Evolutionary conservation across 1,284 basidiomycete species (phyloP), one percentile per base, ranked within the genome.

Genomic region (Spongispora temasekensis): DNA sequence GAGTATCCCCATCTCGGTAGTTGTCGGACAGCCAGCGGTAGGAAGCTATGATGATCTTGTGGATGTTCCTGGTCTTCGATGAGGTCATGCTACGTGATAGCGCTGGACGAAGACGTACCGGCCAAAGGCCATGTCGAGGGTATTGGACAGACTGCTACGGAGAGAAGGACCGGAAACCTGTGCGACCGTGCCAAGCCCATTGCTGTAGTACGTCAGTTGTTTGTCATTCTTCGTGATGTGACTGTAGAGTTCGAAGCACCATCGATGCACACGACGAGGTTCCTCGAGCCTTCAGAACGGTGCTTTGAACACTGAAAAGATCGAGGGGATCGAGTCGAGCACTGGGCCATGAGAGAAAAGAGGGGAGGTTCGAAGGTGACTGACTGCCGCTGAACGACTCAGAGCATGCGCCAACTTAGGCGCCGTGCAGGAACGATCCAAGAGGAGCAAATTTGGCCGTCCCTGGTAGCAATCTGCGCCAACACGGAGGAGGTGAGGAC

Each of bases 1-100:
- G 31, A 77, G 56, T 66, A 50, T 77, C 76, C 0, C 76, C 76
- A 23, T 67, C 60, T 17, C 53, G 34, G 55, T 78, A 78, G 17
- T 68, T 70, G 12, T 78, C 69, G 10, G 73, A 70, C 9, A 77
- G 68, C 77, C 77, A 77, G 31, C 66, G 66, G 53, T 77, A 79
- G 32, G 76, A 77, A n/a, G 62, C 55, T 62, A 73, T 64, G 53
- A 79, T 64, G 34, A 66, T 73, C 44, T 56, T 67, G 50, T 76
- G 68, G 51, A 78, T 35, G 55, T 75, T 75, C 64, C 77, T 77
- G 27, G 0, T 7, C 32, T 15, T 10, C 2, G 53, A 62, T 52
- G 6, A 55, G 25, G 32, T n/a, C 23, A 5, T 21, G 30, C 17
- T 31, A 9, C 21, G 7, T 34, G 9, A 27, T 21, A 37, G 19